Evolutionary conservation across 2,329 filamentous ascomycete species (phyloP), one percentile per base, ranked within the genome.

Genomic region (Albophoma yamanashiensis): DNA sequence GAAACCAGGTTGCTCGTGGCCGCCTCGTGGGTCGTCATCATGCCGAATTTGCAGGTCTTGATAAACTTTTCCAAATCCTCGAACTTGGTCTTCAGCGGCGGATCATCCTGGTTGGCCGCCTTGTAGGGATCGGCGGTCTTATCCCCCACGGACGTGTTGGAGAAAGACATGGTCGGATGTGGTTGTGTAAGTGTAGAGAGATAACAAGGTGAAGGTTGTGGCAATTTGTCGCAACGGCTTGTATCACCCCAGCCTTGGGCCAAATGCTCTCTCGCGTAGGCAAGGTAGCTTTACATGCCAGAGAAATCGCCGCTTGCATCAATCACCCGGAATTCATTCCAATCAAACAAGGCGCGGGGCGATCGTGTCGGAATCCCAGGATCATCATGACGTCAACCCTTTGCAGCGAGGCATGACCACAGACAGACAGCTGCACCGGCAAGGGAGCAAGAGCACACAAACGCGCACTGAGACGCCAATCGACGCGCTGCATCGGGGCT

Each of bases 1-100:
- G 88, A 92, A 5, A 88, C 86, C 17, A 96, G 78, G 57, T 86
- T 79, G 15, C 87, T 87, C 0, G 80, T 83, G 42, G 81, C 78
- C 2, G 82, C 78, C 56, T 87, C 85, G 57, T 86, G 81, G 27
- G 92, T 95, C 11, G 91, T 94, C 85, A 96, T 86, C 88, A 96
- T 90, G 73, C 89, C 89, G 71, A 91, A 95, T 76, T 95, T 96
- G 78, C 81, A 83, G 63, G 81, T 79, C 43, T 83, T 80, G 70
- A 90, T 82, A 73, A 96, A 96, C 17, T 79, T 76, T 67, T 81
- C 78, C 45, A 96, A 81, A 62, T 89, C 89, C 61, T 88, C 82
- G 63, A 95, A 79, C 78, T 95, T 96, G 64, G 90, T 82, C 66
- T 89, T 82, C 40, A 91, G 74, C 3, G 85, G 78, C 20, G 81